Base-by-base conservation (phyloP, 352 stramenopile genomes). In the Phytophthora colocasiae region DNA sequence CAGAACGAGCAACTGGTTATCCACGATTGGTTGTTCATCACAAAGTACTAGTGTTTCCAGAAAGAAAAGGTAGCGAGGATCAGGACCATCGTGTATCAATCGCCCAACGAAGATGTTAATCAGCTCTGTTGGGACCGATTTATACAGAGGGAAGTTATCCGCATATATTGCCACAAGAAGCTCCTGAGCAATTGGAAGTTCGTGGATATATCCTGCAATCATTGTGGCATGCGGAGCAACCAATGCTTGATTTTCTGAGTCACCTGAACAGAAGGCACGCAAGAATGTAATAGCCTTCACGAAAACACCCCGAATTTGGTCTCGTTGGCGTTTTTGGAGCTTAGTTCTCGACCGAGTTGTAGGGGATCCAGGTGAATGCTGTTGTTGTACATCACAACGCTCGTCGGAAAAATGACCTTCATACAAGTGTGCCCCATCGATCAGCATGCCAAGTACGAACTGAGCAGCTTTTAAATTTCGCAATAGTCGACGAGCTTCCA, bases 361-460 rank as follows among this genome's bases (percentile, higher is more conserved):
- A 31, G 53, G 63, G 24, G 63, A 81, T 4, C 62, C 55, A 15
- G 67, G 66, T 8, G 45, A 59, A 68, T 71, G 19, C 19, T 19
- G 62, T 10, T 75, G 53, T n/a, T 66, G 27, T 9, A 69, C 56
- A 15, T 53, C 58, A 22, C 38, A 66, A 36, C 31, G 8, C 26
- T 52, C 56, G 34, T 52, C 44, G 2, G 47, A 58, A 26, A 81
- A 43, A 51, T 91, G 80, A 0, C 77, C 78, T 49, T 90, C 80
- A 17, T 86, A 93, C 45, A 90, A 89, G 55, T 93, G 82, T 11
- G 80, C 81, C 8, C 84, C 84, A 70, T 90, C 83, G 17, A 77
- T 63, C 50, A 93, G 71, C 78, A 93, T 90, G 17, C 70, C 84
- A 11, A 90, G 52, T 8, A 89, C 78, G 52, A 89, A 84, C 39